Evolutionary conservation across 2,329 filamentous ascomycete species (phyloP).

Genomic region (Fusarium temperatum): DNA sequence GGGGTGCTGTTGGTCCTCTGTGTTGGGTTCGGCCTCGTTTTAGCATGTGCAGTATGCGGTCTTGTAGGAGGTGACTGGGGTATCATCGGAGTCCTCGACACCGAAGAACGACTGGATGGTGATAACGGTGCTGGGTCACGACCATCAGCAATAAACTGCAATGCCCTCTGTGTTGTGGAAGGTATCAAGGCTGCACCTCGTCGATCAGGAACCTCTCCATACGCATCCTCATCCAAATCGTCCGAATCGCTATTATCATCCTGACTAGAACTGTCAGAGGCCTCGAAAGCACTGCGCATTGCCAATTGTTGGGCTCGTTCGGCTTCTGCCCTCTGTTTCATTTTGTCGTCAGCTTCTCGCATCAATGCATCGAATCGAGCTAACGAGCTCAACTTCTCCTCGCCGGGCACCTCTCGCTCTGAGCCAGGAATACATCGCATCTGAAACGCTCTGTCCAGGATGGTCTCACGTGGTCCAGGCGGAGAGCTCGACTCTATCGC

Average conservation of each 20-base stretch:
- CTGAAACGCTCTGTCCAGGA: conserved; percentile 73
- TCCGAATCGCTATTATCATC: conserved; percentile 51
- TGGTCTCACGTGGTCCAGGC: conserved; percentile 67
- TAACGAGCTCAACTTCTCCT: conserved; percentile 71
- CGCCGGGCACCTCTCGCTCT: conserved; percentile 62
- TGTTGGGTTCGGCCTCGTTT: conserved; percentile 54
- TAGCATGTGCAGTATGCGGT: conserved; percentile 65
- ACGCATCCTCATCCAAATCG: conserved; percentile 54
- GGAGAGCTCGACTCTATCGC: conserved; percentile 58
- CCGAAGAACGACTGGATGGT: conserved; percentile 47
- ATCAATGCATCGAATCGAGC: conserved; percentile 73
- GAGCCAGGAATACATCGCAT: conserved; percentile 70
- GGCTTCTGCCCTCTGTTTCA: conserved; percentile 51
- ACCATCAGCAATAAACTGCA: conserved; percentile 60
- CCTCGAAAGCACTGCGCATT: conserved; percentile 61
- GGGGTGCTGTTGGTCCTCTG: conserved; percentile 61
- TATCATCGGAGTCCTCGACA: conserved; percentile 39
- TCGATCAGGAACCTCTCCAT: conserved; percentile 48
- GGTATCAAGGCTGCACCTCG: conserved; percentile 51
- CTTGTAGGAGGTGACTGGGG: conserved; percentile 47
- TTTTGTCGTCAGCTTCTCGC: conserved; percentile 65
- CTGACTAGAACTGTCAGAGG: conserved; percentile 58
- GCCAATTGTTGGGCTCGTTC: conserved; percentile 47
- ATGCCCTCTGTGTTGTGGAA: conserved; percentile 57
- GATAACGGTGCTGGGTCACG: conserved; percentile 47